A percentile compares a stretch with the other conserved stretches of the same genome.
Conservation (phyloP, 768 basidiomycete species). For the Boletus speciosus region DNA sequence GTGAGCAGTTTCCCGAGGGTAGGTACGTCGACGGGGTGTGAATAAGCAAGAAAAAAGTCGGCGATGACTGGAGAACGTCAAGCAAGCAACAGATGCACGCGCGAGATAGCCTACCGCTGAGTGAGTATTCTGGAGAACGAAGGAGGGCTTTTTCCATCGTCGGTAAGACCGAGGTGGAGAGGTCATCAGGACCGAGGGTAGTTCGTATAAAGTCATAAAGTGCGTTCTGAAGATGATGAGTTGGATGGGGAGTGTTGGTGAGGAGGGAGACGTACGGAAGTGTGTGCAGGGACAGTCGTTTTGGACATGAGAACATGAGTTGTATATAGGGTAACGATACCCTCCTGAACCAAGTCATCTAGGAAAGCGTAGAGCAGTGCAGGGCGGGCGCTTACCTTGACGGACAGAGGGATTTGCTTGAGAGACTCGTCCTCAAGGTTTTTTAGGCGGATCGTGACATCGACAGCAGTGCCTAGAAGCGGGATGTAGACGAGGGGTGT, state of each 20-base stretch:
- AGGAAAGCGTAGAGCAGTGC: not conserved
- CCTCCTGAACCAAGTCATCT: conserved; percentile 38
- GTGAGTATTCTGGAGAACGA: conserved; percentile 75
- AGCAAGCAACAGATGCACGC: not conserved
- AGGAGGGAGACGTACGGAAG: conserved; percentile 42
- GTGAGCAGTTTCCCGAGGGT: conserved; percentile 53
- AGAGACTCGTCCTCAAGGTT: conserved; percentile 42
- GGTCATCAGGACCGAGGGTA: conserved; percentile 48
- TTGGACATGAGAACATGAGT: conserved; percentile 66
- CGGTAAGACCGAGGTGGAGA: conserved; percentile 57
- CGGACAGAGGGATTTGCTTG: conserved; percentile 41
- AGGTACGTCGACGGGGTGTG: conserved; percentile 45
- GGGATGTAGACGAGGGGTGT: conserved; percentile 41
- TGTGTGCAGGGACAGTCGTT: conserved; percentile 53
- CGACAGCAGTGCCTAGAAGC: conserved; percentile 65
- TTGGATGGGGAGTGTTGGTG: conserved; percentile 1
- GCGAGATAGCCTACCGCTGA: conserved; percentile 47
- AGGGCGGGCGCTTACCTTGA: conserved; percentile 39
- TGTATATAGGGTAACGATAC: conserved; percentile 58
- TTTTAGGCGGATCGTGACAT: conserved; percentile 69
- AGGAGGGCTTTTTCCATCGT: conserved; percentile 76
- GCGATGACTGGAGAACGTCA: conserved; percentile 43
- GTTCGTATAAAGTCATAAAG: conserved; percentile 60
- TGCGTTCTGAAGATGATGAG: conserved; percentile 37
- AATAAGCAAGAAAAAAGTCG: conserved; percentile 55